These are phyloP conservation scores for Oryza nivara DNA, from an alignment of 176 grass and related monocot genomes.

Conservation along the genomic window DNA sequence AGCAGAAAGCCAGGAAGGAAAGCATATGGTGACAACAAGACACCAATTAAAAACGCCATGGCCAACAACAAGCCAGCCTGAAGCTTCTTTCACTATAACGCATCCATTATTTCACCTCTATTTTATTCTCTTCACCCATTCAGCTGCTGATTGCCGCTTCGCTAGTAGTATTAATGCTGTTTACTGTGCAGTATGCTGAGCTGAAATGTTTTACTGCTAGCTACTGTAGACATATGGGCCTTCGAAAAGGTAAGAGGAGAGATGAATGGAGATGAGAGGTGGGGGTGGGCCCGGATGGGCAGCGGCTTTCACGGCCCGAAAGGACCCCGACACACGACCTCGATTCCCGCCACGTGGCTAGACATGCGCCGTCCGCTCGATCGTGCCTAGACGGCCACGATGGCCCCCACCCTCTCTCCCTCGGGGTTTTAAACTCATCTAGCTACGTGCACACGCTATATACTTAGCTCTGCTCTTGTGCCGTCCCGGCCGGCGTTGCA, in stretches of 20 bases:
- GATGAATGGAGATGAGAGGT: background rate
- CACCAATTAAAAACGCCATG: constrained; percentile 35
- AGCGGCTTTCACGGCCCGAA: constrained; percentile 35
- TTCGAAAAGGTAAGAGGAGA: background rate
- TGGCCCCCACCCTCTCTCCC: constrained; percentile 35
- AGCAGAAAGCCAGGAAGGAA: constrained; percentile 14
- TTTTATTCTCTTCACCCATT: background rate
- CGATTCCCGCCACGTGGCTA: constrained; percentile 47
- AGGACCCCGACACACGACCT: constrained; percentile 12
- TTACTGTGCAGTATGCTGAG: background rate
- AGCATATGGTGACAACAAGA: constrained; percentile 38
- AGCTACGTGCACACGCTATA: background rate
- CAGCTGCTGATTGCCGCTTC: background rate
- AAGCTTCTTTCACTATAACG: constrained; percentile 50
- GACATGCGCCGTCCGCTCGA: constrained; percentile 46
- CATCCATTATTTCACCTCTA: background rate
- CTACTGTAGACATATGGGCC: background rate
- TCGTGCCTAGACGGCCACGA: constrained; percentile 44
- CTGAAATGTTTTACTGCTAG: background rate
- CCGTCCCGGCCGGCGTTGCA: background rate
- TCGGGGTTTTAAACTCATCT: constrained; percentile 34
- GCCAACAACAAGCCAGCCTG: background rate
- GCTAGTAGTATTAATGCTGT: too few relatives aligned
- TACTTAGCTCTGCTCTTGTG: background rate
- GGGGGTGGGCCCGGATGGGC: background rate